These are phyloP conservation scores for Solanum boliviense DNA, from an alignment of 257 asterid species.

Conservation along the genomic window DNA sequence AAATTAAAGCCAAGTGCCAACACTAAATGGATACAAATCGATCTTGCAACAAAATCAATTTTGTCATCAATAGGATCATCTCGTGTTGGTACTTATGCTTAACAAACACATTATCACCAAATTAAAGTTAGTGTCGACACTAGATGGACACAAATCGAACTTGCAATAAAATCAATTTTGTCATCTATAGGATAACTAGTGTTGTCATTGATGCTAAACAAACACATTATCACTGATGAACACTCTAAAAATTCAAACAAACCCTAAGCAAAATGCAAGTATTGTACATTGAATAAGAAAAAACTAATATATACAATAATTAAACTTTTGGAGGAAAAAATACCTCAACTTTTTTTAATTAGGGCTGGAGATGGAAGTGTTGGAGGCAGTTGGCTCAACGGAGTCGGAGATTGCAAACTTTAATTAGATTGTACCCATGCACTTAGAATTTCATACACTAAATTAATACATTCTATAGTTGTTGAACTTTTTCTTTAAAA, in stretches of 20 bases:
- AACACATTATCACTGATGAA: background rate
- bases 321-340: background rate
- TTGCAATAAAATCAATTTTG: background rate
- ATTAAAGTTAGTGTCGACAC: background rate
- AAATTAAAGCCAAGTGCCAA: too few relatives aligned
- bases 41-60: background rate
- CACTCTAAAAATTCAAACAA: background rate
- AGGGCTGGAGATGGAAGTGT: background rate
- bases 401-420: background rate
- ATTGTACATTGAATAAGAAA: background rate
- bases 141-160: background rate
- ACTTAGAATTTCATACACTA: background rate
- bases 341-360: background rate
- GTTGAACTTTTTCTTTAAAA: background rate
- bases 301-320: background rate
- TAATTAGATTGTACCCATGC: background rate
- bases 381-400: background rate
- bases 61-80: background rate
- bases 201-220: background rate
- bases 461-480: background rate
- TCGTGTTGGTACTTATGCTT: background rate
- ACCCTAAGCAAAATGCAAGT: background rate
- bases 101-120: background rate
- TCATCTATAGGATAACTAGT: background rate
- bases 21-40: background rate